Base-by-base conservation (phyloP, 176 grass and related monocot genomes). In the Phyllostachys edulis region DNA sequence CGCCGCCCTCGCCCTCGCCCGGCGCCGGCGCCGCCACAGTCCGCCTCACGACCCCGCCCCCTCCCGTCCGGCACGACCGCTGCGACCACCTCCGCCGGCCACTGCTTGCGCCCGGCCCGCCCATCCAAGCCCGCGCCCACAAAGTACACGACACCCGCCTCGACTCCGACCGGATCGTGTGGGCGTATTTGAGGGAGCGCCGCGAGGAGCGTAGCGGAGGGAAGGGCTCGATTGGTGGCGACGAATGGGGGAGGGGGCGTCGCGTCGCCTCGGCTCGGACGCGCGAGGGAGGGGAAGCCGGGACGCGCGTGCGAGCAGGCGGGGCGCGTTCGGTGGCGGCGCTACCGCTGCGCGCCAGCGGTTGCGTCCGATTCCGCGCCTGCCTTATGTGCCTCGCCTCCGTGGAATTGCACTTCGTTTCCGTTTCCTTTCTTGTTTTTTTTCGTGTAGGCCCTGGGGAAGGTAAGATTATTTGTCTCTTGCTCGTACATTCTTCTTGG, bases 291-390 rank as follows among this genome's bases (percentile, higher is more conserved):
- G 24, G 16, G 44, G 23, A 29, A 18, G 47, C 2, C 4, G 39
- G 52, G 15, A 27, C 15, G 73, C 5, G 6, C 24, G 34, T 36
- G 41, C 42, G 55, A 27, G 17, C 52, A 14, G 79, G 17, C 72
- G 71, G 82, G 38, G 82, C 83, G 88, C 65, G 78, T 86, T 46
- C 16, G 74, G 84, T 44, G 80, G 89, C 89, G 89, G 89, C 89
- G 74, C 88, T 66, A 14, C 34, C 87, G 82, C 87, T 57, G 69
- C 77, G 77, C 82, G 68, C 84, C 89, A 83, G 88, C 80, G 49
- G 75, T 57, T 49, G 72, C 79, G 39, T 62, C 50, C 2, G 54
- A 67, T 18, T 75, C 51, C 32, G 73, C 79, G 37, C 73, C 84
- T 44, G 57, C 73, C 67, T 71, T 86, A 74, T 78, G 52, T 14